phyloP scores from a whole-genome alignment of 768 basidiomycete genomes.

The Stropharia rugosoannulata region DNA sequence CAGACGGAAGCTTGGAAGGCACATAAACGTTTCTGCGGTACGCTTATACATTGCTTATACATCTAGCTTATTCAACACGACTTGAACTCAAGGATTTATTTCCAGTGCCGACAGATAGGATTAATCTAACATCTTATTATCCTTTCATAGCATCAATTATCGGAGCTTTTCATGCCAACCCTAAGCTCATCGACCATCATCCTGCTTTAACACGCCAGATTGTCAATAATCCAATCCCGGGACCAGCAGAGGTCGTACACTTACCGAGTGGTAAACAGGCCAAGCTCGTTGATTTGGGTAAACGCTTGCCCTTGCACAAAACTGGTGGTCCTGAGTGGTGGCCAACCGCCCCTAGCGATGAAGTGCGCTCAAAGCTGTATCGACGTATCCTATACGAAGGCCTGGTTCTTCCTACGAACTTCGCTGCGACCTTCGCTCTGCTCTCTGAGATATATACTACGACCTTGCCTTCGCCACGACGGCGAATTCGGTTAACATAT shows the following conservation, averaged over 20 bases:
- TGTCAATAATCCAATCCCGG: slow-evolving; percentile 25
- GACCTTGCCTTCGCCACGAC: slow-evolving; percentile 3
- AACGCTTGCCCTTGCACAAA: slow-evolving; percentile 10
- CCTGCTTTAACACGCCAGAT: slow-evolving; percentile 27
- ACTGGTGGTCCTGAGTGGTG: slow-evolving; percentile 26
- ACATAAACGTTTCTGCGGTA: slow-evolving; percentile 10
- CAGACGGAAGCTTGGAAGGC: slow-evolving; percentile 10
- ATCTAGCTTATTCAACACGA: no score
- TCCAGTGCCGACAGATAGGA: no score
- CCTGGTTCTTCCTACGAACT: slow-evolving; percentile 23
- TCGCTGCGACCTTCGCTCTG: slow-evolving; percentile 21
- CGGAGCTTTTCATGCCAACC: slow-evolving; percentile 15
- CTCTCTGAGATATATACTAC: slow-evolving; percentile 42
- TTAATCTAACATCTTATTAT: slow-evolving; percentile 22
- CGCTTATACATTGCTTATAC: background rate
- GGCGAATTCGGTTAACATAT: slow-evolving; percentile 35
- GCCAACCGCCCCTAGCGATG: slow-evolving; percentile 24
- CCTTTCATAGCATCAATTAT: slow-evolving; percentile 23
- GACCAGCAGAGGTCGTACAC: slow-evolving; percentile 4
- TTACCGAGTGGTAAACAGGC: slow-evolving; percentile 26
- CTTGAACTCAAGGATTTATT: no score
- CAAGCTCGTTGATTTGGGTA: slow-evolving; percentile 28
- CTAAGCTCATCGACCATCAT: slow-evolving; percentile 4
- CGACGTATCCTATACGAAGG: slow-evolving; percentile 32
- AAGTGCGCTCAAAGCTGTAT: slow-evolving; percentile 26